A percentile compares a stretch with the other conserved stretches of the same genome.
phyloP scores from a whole-genome alignment of 805 yeast species.

The Wickerhamiella brachini region DNA sequence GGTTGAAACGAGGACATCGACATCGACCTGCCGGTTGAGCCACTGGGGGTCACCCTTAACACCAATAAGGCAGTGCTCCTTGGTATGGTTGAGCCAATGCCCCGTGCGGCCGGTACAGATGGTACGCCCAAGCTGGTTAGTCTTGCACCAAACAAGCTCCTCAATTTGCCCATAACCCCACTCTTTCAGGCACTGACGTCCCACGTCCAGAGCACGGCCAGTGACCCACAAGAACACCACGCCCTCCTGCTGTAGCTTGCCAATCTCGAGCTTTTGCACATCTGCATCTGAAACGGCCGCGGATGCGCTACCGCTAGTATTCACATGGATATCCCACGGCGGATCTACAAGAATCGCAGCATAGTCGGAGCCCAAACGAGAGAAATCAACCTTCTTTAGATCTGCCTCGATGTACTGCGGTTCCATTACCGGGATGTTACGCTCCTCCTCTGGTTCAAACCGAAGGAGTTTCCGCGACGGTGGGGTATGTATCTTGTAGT shows the following conservation, averaged over 20 bases:
- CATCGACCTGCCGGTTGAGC: constrained; percentile 52
- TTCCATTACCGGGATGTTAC: background rate
- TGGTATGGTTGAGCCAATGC: constrained; percentile 92
- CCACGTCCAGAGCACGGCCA: constrained; percentile 82
- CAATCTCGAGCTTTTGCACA: constrained; percentile 49
- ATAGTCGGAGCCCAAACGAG: constrained; percentile 62
- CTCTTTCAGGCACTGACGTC: constrained; percentile 54
- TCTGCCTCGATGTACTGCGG: constrained; percentile 85
- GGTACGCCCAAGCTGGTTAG: constrained; percentile 75
- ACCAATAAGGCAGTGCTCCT: constrained; percentile 81
- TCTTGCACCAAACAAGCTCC: constrained; percentile 82
- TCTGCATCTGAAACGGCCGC: constrained; percentile 39
- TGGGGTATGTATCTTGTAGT: constrained; percentile 31
- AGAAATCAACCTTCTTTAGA: constrained; percentile 58
- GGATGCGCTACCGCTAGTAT: constrained; percentile 17
- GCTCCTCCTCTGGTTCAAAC: background rate
- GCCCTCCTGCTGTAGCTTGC: constrained; percentile 69
- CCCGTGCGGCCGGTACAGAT: constrained; percentile 95
- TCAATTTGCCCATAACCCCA: constrained; percentile 78
- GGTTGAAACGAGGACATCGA: constrained; percentile 64
- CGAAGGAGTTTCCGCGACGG: constrained; percentile 1
- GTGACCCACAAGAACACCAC: constrained; percentile 84
- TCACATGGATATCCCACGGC: constrained; percentile 95
- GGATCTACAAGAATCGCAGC: constrained; percentile 78
- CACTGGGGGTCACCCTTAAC: constrained; percentile 64